phyloP scores from a whole-genome alignment of 345 rosid species.

The Populus simonii region DNA sequence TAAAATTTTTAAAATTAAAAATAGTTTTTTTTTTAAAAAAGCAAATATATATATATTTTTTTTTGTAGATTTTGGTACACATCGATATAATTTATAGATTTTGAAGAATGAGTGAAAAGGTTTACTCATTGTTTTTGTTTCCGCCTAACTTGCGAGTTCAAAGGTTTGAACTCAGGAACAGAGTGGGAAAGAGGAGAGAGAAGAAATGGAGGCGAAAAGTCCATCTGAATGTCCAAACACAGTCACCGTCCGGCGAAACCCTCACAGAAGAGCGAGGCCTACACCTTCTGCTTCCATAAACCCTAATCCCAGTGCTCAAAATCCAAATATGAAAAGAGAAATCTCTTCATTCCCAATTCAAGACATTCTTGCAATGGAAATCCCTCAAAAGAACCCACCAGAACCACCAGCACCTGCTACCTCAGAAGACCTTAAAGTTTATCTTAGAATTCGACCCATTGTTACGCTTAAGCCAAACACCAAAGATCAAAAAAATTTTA shows the following conservation, averaged over 20 bases:
- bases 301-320: conserved; percentile 16
- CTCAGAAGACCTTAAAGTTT: conserved; percentile 59
- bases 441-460: conserved; percentile 57
- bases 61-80: too few species aligned
- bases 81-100: too few species aligned
- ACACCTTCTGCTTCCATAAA: conserved; percentile 37
- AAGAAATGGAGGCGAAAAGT: conserved; percentile 32
- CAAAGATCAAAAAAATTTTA: conserved; percentile 9
- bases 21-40: too few species aligned
- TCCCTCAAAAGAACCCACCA: conserved; percentile 8
- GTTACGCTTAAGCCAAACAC: conserved; percentile 6
- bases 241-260: conserved; percentile 68
- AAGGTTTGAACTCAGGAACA: too few species aligned
- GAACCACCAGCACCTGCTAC: too few species aligned
- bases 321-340: neutral
- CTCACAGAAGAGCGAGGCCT: conserved; percentile 67
- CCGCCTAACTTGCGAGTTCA: too few species aligned
- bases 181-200: neutral
- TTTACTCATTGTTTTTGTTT: too few species aligned
- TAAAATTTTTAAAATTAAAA: too few species aligned
- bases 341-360: conserved; percentile 60
- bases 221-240: conserved; percentile 48
- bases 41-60: too few species aligned
- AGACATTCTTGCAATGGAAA: conserved; percentile 50
- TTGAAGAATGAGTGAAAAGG: too few species aligned